Evolutionary conservation across 1,284 basidiomycete genomes (phyloP).

Genomic region (Phlebopus sp.): DNA sequence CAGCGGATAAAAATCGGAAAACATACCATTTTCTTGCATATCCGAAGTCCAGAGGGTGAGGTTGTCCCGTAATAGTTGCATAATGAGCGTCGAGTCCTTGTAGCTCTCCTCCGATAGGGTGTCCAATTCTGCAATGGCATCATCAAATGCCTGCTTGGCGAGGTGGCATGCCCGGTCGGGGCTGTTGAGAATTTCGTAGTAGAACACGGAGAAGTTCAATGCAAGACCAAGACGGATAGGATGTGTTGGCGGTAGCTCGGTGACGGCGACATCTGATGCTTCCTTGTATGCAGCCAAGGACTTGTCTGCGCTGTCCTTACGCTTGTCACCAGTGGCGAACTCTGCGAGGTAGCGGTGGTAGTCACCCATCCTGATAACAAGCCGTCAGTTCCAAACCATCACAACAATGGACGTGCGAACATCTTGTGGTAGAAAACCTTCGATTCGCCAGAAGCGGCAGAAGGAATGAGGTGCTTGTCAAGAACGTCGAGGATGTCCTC

Average conservation of each 20-base stretch:
- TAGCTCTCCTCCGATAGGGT: constrained; percentile 99
- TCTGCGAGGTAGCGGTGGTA: constrained; percentile 99
- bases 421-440: constrained; percentile 99
- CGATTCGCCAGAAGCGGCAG: constrained; percentile 95
- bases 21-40: constrained; percentile 86
- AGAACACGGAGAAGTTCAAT: constrained; percentile 99
- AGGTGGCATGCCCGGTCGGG: constrained; percentile 99
- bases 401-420: constrained; percentile 46
- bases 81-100: constrained; percentile 98
- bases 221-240: constrained; percentile 99
- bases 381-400: constrained; percentile 4
- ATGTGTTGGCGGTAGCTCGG: constrained; percentile 97
- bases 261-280: constrained; percentile 96
- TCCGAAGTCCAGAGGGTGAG: constrained; percentile 97
- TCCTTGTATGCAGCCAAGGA: constrained; percentile 99
- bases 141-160: constrained; percentile 99
- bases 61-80: constrained; percentile 99
- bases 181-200: constrained; percentile 99
- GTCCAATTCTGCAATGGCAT: constrained; percentile 99
- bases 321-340: constrained; percentile 98
- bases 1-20: not conserved
- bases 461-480: constrained; percentile 99
- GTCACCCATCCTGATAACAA: constrained; percentile 89
- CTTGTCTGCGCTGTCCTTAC: constrained; percentile 98
- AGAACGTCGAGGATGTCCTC: constrained; percentile 99